A percentile compares a stretch with the other conserved stretches of the same genome.
phyloP scores from a whole-genome alignment of 257 asterid species.

The Nicotiana paniculata region DNA sequence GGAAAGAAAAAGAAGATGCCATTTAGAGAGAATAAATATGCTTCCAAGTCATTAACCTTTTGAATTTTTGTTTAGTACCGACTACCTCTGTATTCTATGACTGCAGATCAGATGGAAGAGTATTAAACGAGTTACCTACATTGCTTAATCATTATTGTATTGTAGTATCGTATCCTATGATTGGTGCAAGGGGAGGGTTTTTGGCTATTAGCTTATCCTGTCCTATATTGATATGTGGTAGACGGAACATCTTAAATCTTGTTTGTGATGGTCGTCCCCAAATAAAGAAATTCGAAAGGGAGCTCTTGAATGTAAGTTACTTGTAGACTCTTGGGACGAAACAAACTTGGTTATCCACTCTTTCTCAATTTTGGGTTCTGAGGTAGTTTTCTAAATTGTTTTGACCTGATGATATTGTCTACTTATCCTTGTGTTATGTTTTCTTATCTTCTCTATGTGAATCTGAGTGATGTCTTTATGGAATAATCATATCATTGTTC shows the following conservation, averaged over 20 bases:
- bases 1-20: not conserved
- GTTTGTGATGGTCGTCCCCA: not conserved
- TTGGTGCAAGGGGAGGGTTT: not conserved
- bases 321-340: not conserved
- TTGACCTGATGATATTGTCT: slow-evolving; percentile 5
- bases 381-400: not conserved
- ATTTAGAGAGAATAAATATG: not conserved
- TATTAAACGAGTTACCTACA: not conserved
- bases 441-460: not conserved
- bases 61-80: not conserved
- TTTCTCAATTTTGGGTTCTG: not conserved
- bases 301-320: not conserved
- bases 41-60: slow-evolving; percentile 4
- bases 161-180: not conserved
- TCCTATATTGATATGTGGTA: not conserved
- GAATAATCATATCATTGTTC: not conserved
- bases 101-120: not conserved
- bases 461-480: not conserved
- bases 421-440: not conserved
- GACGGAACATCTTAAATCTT: not conserved
- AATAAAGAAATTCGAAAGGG: not conserved
- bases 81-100: not conserved
- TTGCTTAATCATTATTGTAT: not conserved
- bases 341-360: not conserved
- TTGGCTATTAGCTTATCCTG: not conserved